Percentiles rank a stretch among this genome's conserved stretches.
phyloP scores from a whole-genome alignment of 139 green algal genomes.

The Bryopsis sp. region DNA sequence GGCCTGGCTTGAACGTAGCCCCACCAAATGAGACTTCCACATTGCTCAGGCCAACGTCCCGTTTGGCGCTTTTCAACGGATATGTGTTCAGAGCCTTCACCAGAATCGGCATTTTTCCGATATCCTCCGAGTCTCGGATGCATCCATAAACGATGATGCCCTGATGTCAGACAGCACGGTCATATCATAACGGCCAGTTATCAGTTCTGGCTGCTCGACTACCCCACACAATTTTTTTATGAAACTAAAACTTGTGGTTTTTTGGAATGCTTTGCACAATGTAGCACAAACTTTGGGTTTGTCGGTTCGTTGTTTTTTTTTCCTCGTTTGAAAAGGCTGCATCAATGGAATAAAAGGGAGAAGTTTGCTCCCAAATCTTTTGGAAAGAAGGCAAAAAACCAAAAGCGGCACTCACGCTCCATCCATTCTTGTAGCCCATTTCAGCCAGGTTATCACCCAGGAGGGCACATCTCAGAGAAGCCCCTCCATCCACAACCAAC shows the following conservation, averaged over 20 bases:
- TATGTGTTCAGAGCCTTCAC: constrained; percentile 84
- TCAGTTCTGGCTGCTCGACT: too few species aligned
- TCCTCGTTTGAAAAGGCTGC: too few species aligned
- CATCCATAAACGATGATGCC: constrained; percentile 92
- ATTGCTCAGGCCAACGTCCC: constrained; percentile 70
- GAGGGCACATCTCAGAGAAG: constrained; percentile 74
- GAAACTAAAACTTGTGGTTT: too few species aligned
- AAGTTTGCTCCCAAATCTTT: too few species aligned
- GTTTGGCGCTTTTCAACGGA: constrained; percentile 82
- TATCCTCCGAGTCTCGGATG: constrained; percentile 85
- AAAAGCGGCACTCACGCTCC: constrained; percentile 45
- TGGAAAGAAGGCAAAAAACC: too few species aligned
- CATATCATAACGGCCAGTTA: too few species aligned
- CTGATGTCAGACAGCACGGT: too few species aligned
- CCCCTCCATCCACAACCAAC: constrained; percentile 89
- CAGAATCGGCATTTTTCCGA: constrained; percentile 68
- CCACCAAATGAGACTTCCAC: constrained; percentile 66
- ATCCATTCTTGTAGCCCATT: constrained; percentile 83
- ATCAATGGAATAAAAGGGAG: too few species aligned
- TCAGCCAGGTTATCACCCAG: constrained; percentile 91
- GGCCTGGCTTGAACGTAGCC: constrained; percentile 57
- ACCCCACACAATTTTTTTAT: too few species aligned
- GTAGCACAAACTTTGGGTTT: too few species aligned
- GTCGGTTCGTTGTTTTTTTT: too few species aligned
- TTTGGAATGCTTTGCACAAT: too few species aligned